phyloP scores from a whole-genome alignment of 2,329 filamentous ascomycete species.

The Rasamsonia emersonii region DNA sequence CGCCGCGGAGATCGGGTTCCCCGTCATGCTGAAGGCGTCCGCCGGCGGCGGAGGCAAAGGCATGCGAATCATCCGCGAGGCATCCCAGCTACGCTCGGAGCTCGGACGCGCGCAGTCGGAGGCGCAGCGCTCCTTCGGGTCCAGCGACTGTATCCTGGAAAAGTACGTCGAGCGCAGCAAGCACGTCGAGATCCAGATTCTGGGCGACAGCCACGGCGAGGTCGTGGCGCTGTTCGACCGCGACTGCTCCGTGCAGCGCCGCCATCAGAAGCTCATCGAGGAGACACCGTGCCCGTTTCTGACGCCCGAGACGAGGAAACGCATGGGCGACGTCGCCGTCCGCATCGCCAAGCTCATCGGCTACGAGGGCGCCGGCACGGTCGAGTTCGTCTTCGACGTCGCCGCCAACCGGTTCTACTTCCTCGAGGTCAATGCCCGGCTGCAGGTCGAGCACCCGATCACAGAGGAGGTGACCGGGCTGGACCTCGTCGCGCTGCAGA shows the following conservation, averaged over 20 bases:
- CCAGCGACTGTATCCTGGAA: conserved; percentile 97
- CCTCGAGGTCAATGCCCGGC: conserved; percentile 41
- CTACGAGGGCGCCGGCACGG: conserved; percentile 37
- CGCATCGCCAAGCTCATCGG: conserved; percentile 27
- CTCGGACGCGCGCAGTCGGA: conserved; percentile 96
- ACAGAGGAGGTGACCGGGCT: conserved; percentile 33
- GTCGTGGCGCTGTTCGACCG: conserved; percentile 38
- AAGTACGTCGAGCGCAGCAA: conserved; percentile 96
- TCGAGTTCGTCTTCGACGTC: conserved; percentile 39
- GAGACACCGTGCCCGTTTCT: conserved; percentile 36
- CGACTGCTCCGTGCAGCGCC: conserved; percentile 44
- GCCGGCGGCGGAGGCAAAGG: conserved; percentile 10
- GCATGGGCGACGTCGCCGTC: conserved; percentile 32
- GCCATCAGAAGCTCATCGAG: conserved; percentile 47
- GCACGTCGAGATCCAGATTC: conserved; percentile 48
- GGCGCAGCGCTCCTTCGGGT: conserved; percentile 93
- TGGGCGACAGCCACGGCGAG: conserved; percentile 38
- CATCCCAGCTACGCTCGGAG: conserved; percentile 68
- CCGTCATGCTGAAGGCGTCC: conserved; percentile 4
- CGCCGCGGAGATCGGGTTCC: conserved; percentile 15
- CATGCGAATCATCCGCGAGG: conserved; percentile 59
- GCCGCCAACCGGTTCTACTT: conserved; percentile 35
- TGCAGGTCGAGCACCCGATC: conserved; percentile 44
- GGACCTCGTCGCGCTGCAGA: conserved; percentile 32
- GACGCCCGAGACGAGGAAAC: conserved; percentile 17